Conservation (phyloP, 176 grass and related monocot species). For the Rhynchospora pubera region DNA sequence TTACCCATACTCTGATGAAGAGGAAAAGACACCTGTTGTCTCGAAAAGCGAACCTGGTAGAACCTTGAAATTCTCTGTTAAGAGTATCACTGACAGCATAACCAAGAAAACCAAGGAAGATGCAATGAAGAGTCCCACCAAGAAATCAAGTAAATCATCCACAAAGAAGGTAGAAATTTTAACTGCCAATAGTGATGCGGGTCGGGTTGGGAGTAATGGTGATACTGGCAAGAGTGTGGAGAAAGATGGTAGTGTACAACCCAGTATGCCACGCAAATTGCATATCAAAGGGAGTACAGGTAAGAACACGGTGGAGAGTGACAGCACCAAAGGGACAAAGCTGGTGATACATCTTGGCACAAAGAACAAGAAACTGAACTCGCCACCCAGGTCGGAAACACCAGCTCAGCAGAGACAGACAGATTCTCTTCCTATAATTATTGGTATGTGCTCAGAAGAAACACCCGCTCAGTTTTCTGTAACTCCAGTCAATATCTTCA, state of each 20-base stretch:
- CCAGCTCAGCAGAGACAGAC: conserved; percentile 70
- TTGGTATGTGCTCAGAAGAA: conserved; percentile 28
- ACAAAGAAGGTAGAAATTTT: conserved; percentile 60
- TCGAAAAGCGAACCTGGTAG: conserved; percentile 72
- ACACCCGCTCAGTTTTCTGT: neutral
- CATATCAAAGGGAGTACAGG: conserved; percentile 52
- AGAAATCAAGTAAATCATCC: conserved; percentile 53
- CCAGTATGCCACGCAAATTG: conserved; percentile 45
- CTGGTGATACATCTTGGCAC: conserved; percentile 88
- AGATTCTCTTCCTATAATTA: conserved; percentile 40
- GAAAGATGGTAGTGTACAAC: conserved; percentile 42
- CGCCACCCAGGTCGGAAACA: conserved; percentile 70
- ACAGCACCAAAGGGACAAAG: conserved; percentile 67
- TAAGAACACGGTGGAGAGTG: conserved; percentile 51
- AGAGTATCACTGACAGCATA: conserved; percentile 61
- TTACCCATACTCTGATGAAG: conserved; percentile 54
- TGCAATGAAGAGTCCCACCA: conserved; percentile 42
- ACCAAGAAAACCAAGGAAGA: conserved; percentile 40
- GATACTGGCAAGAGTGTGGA: conserved; percentile 49
- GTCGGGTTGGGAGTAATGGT: conserved; percentile 38
- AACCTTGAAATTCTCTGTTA: conserved; percentile 79
- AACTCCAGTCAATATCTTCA: conserved; percentile 14
- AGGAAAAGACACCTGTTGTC: conserved; percentile 44
- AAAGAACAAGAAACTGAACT: conserved; percentile 66
- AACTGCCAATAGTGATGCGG: conserved; percentile 29